phyloP scores from a whole-genome alignment of 192 early-diverging fungal genomes.

The Podila clonocystis region DNA sequence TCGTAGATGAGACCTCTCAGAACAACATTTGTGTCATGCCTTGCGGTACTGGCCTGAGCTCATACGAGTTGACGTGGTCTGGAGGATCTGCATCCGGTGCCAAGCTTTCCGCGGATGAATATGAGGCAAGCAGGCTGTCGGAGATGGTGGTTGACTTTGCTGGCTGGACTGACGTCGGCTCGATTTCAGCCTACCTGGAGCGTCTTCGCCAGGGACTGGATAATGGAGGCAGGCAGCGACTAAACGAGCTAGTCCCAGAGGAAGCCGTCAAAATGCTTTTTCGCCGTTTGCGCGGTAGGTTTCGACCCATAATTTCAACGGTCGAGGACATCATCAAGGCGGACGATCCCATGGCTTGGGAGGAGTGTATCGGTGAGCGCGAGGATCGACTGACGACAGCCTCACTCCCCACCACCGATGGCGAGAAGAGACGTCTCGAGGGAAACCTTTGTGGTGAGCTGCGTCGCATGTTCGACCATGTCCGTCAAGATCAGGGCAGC shows the following conservation, averaged over 20 bases:
- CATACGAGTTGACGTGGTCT: background rate
- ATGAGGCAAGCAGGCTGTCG: background rate
- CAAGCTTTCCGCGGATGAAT: conserved; percentile 11
- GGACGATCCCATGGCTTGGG: conserved; percentile 6
- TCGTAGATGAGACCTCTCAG: background rate
- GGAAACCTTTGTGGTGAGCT: conserved; percentile 16
- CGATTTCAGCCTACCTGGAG: conserved; percentile 8
- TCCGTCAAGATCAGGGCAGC: background rate
- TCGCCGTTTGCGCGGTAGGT: background rate
- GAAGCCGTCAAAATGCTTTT: conserved; percentile 1
- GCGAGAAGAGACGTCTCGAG: conserved; percentile 8
- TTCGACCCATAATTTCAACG: conserved; percentile 8
- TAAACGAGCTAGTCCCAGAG: conserved; percentile 1
- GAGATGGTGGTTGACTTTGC: conserved; percentile 11
- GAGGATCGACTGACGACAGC: conserved; percentile 17
- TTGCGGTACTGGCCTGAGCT: conserved; percentile 13
- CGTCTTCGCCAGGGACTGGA: conserved; percentile 6
- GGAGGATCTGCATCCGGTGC: conserved; percentile 6
- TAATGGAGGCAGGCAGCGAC: conserved; percentile 1
- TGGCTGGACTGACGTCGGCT: conserved; percentile 4
- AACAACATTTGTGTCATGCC: conserved; percentile 8
- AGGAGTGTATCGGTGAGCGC: conserved; percentile 1
- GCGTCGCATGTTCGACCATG: conserved; percentile 3
- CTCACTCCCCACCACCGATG: background rate
- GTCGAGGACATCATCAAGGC: conserved; percentile 13